phyloP scores from a whole-genome alignment of 257 asterid species.

The Primulina tabacum region DNA sequence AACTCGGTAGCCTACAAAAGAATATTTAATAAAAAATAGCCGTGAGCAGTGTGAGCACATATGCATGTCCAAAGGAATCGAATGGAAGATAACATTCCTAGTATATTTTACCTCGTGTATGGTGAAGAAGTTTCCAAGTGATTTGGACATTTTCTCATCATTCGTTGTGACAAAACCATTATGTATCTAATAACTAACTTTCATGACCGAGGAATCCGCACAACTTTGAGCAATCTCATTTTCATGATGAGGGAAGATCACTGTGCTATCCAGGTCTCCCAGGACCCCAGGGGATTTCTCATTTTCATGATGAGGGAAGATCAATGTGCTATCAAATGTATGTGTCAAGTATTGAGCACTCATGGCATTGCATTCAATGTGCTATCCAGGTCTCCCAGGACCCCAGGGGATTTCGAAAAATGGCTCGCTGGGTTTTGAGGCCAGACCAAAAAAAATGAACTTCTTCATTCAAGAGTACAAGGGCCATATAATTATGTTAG shows the following conservation, averaged over 20 bases:
- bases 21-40: not conserved
- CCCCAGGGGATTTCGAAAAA: slow-evolving; percentile 97
- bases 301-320: slow-evolving; percentile 87
- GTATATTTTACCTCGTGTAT: slow-evolving; percentile 64
- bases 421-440: slow-evolving; percentile 89
- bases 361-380: slow-evolving; percentile 95
- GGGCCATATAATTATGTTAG: not conserved
- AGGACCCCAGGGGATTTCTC: slow-evolving; percentile 24
- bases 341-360: slow-evolving; percentile 80
- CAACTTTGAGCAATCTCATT: slow-evolving; percentile 67
- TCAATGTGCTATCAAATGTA: slow-evolving; percentile 57
- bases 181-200: slow-evolving; percentile 73
- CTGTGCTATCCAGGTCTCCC: no score
- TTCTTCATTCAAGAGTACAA: not conserved
- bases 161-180: slow-evolving; percentile 77
- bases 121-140: slow-evolving; percentile 78
- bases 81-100: not conserved
- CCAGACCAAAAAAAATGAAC: slow-evolving; percentile 37
- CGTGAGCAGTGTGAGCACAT: not conserved
- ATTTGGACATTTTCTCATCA: slow-evolving; percentile 89
- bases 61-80: not conserved
- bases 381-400: slow-evolving; percentile 98
- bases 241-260: no score
- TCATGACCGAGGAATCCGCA: slow-evolving; percentile 84
- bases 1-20: slow-evolving; percentile 56